Evolutionary conservation across 2,329 filamentous ascomycete species (phyloP), one percentile per base, ranked within the genome.

Genomic region (Pyrenochaeta sp.): DNA sequence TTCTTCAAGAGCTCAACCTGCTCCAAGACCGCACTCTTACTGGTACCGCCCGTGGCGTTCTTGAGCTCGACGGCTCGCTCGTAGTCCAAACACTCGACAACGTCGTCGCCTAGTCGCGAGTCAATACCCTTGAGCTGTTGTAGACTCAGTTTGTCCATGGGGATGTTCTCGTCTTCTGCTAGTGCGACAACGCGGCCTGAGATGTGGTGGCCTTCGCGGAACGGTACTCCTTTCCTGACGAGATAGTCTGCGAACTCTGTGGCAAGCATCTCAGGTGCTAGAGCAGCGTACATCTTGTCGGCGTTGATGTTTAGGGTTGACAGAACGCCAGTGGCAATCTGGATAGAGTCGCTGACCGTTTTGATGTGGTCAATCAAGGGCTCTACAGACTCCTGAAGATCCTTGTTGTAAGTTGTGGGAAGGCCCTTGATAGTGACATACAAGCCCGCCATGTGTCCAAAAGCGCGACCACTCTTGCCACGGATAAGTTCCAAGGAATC

Each of bases 401-500:
- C 90, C 74, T 95, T 96, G 78, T 95, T 93, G 78, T 95, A 95
- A 3, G 88, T 90, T 29, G 82, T 88, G 2, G 89, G 88, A 19
- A 94, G 81, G 42, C 87, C 87, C 72, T 88, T 87, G 71, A 86
- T 79, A 24, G 85, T 89, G 75, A 85, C 86, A 81, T 90, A 90
- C 53, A 94, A 74, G 24, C 89, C 89, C 4, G 87, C 82, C 84
- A 93, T 88, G 54, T 90, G 86, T 18, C 90, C 90, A 63, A 95
- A 93, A 3, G 85, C 82, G 45, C 87, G 80, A 1, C 89, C 89
- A 20, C 81, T 78, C 76, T 92, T 92, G 38, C 89, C 89, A n/a
- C 89, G 81, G 47, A 92, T 80, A 23, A 93, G 77, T 62, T 89
- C 84, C 14, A 93, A 77, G 27, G 82, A 85, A 72, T 93, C 89